Percentiles rank a stretch among this genome's conserved stretches.
Evolutionary conservation across 148 eudicot genomes (phyloP).

Genomic region (Cornus kousa): DNA sequence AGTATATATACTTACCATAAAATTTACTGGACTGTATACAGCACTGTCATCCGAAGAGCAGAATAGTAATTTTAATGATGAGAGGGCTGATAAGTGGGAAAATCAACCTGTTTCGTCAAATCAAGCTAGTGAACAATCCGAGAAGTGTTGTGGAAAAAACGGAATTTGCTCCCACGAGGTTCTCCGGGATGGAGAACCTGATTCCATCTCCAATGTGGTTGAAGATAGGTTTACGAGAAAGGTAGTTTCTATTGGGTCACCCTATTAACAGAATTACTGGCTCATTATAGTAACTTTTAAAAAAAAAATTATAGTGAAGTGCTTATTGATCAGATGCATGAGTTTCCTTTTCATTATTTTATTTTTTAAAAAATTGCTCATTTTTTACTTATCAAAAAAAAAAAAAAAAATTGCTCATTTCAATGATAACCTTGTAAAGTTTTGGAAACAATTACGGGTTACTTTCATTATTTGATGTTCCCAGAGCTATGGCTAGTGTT

Average conservation of each 20-base stretch:
- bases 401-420: constrained; percentile 5
- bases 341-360: not conserved
- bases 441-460: not conserved
- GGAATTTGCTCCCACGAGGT: constrained; percentile 89
- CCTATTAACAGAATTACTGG: not conserved
- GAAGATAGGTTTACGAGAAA: constrained; percentile 51
- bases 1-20: constrained; percentile 5
- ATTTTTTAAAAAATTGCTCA: not conserved
- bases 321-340: not conserved
- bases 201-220: constrained; percentile 27
- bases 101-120: constrained; percentile 23
- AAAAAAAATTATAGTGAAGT: not conserved
- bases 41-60: constrained; percentile 31
- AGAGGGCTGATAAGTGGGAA: constrained; percentile 24
- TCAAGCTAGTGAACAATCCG: constrained; percentile 42
- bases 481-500: not conserved
- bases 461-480: not conserved
- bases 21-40: constrained; percentile 20
- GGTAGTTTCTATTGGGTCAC: constrained; percentile 37
- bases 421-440: not conserved
- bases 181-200: constrained; percentile 61
- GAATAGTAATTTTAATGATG: constrained; percentile 19
- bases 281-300: not conserved
- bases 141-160: constrained; percentile 63
- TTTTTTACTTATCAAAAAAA: no score